Evolutionary conservation across 2,329 filamentous ascomycete species (phyloP).

Genomic region (Ophiostoma piceae): DNA sequence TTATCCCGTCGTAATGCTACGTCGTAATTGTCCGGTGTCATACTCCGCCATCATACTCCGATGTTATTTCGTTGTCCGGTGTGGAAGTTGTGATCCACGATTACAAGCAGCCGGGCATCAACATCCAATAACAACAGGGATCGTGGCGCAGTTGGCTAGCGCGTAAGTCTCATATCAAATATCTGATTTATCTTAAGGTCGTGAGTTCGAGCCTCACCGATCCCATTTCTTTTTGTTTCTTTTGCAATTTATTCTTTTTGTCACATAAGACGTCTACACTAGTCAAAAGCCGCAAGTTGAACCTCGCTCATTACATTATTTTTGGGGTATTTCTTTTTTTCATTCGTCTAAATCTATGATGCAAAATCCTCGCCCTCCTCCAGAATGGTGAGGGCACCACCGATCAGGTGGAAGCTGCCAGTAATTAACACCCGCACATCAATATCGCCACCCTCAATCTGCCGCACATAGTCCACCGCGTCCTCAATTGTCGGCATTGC

Average conservation of each 20-base stretch:
- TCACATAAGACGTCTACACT: too few relatives aligned
- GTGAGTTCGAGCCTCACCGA: constrained; percentile 28
- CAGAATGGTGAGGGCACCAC: constrained; percentile 35
- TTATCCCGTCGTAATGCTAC: background rate
- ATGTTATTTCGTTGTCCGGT: too few relatives aligned
- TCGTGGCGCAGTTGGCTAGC: constrained; percentile 14
- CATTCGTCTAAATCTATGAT: background rate
- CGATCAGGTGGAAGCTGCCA: constrained; percentile 46
- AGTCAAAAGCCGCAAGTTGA: too few relatives aligned
- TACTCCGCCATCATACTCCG: too few relatives aligned
- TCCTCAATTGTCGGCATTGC: constrained; percentile 52
- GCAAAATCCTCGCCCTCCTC: constrained; percentile 27
- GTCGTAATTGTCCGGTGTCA: too few relatives aligned
- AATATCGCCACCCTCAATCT: constrained; percentile 15
- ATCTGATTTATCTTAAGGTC: constrained; percentile 25
- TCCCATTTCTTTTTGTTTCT: constrained; percentile 14
- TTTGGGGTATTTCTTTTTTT: too few relatives aligned
- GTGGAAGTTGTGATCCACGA: too few relatives aligned
- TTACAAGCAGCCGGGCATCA: too few relatives aligned
- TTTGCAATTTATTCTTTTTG: too few relatives aligned
- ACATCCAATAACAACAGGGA: background rate
- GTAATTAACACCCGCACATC: constrained; percentile 38
- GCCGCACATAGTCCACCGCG: constrained; percentile 41
- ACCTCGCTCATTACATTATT: too few relatives aligned
- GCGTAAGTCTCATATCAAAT: constrained; percentile 12